These are phyloP conservation scores for Metroxylon sagu DNA, from an alignment of 176 grass and related monocot species.

Conservation along the genomic window DNA sequence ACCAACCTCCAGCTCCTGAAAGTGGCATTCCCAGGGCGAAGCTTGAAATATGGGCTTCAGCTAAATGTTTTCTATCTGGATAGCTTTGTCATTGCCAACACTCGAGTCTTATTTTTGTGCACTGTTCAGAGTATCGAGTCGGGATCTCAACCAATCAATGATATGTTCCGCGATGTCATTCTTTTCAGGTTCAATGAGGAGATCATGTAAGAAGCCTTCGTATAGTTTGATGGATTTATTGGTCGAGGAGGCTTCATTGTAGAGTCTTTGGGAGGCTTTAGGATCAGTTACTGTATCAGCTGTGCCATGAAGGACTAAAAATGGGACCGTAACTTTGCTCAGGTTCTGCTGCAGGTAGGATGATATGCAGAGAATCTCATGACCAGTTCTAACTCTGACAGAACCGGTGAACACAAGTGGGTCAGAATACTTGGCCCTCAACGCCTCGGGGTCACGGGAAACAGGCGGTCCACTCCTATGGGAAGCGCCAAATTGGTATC, in stretches of 20 bases:
- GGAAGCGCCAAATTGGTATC: conserved; percentile 54
- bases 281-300: conserved; percentile 60
- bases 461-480: conserved; percentile 50
- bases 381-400: conserved; percentile 73
- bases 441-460: conserved; percentile 64
- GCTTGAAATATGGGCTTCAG: too few species aligned
- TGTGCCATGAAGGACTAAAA: conserved; percentile 65
- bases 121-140: conserved; percentile 17
- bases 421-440: conserved; percentile 61
- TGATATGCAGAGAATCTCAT: conserved; percentile 59
- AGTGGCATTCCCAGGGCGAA: too few species aligned
- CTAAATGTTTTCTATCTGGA: too few species aligned
- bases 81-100: too few species aligned
- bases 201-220: conserved; percentile 53
- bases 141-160: conserved; percentile 45
- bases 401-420: conserved; percentile 77
- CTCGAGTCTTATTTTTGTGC: too few species aligned
- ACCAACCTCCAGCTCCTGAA: too few species aligned
- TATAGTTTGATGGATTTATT: conserved; percentile 61
- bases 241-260: conserved; percentile 39
- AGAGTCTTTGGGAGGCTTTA: conserved; percentile 36
- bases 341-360: conserved; percentile 59
- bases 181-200: conserved; percentile 69
- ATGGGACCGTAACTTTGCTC: conserved; percentile 50
- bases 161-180: conserved; percentile 66